These are phyloP conservation scores for Sporobolomyces phaffii DNA, from an alignment of 768 basidiomycete genomes.

Conservation along the genomic window DNA sequence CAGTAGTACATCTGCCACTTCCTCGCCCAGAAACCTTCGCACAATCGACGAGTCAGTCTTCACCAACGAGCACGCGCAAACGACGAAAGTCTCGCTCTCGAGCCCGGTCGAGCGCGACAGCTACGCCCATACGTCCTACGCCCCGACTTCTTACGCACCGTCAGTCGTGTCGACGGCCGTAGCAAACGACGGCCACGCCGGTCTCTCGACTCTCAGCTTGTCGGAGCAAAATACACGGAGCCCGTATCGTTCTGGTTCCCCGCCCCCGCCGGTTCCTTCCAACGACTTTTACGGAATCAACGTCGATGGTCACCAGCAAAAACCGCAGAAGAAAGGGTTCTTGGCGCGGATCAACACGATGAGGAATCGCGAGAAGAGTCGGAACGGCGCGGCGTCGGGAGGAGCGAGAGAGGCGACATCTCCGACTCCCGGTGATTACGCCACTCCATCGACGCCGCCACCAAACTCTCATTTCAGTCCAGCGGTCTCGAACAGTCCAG, in stretches of 20 bases:
- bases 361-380: conserved; percentile 14
- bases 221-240: neutral
- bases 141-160: conserved; percentile 18
- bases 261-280: conserved; percentile 4
- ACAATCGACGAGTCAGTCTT: conserved; percentile 34
- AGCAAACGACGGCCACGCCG: conserved; percentile 24
- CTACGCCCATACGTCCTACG: conserved; percentile 11
- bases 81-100: conserved; percentile 27
- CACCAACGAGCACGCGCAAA: neutral
- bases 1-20: neutral
- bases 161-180: conserved; percentile 32
- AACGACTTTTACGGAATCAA: neutral
- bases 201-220: neutral
- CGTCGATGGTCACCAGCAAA: neutral
- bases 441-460: too few species aligned
- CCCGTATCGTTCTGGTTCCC: neutral
- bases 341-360: conserved; percentile 18
- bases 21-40: neutral
- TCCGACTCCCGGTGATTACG: too few species aligned
- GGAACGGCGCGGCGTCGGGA: neutral
- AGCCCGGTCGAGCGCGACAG: conserved; percentile 10
- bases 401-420: too few species aligned
- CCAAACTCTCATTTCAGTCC: too few species aligned
- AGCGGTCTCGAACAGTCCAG: neutral
- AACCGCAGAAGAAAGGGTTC: conserved; percentile 14